These are phyloP conservation scores for Glycine tomentella DNA, from an alignment of 306 rosid genomes.

Conservation along the genomic window DNA sequence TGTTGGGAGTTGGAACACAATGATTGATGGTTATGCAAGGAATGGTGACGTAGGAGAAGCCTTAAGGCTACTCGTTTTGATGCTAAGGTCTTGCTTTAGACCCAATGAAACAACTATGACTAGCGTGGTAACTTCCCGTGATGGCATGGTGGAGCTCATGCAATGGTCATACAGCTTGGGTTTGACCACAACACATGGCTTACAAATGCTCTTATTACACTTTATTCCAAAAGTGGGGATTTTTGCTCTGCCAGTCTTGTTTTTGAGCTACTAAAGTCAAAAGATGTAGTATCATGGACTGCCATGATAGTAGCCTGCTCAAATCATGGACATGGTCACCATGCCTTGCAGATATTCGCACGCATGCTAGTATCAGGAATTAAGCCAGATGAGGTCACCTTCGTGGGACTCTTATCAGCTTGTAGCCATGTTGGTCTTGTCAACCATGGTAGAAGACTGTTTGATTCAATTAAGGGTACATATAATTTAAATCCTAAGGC, in stretches of 20 bases:
- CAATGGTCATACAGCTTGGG: conserved; percentile 50
- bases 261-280: conserved; percentile 52
- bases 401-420: conserved; percentile 60
- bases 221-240: conserved; percentile 62
- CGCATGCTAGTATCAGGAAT: conserved; percentile 54
- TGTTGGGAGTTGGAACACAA: conserved; percentile 53
- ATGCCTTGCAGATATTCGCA: conserved; percentile 54
- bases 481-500: conserved; percentile 52
- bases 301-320: conserved; percentile 57
- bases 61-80: conserved; percentile 50
- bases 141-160: conserved; percentile 56
- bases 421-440: conserved; percentile 64
- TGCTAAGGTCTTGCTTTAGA: conserved; percentile 51
- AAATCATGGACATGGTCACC: conserved; percentile 57
- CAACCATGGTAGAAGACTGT: conserved; percentile 55
- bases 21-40: conserved; percentile 55
- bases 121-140: conserved; percentile 50
- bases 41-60: conserved; percentile 42
- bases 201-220: conserved; percentile 52
- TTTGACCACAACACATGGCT: conserved; percentile 52
- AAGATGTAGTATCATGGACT: conserved; percentile 59
- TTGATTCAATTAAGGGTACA: conserved; percentile 48
- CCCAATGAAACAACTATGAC: conserved; percentile 53
- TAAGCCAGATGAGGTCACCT: conserved; percentile 53
- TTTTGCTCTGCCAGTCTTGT: conserved; percentile 48